Percentiles rank a stretch among this genome's conserved stretches.
Evolutionary conservation across 805 yeast species (phyloP).

Genomic region (Metschnikowia gelsemii): DNA sequence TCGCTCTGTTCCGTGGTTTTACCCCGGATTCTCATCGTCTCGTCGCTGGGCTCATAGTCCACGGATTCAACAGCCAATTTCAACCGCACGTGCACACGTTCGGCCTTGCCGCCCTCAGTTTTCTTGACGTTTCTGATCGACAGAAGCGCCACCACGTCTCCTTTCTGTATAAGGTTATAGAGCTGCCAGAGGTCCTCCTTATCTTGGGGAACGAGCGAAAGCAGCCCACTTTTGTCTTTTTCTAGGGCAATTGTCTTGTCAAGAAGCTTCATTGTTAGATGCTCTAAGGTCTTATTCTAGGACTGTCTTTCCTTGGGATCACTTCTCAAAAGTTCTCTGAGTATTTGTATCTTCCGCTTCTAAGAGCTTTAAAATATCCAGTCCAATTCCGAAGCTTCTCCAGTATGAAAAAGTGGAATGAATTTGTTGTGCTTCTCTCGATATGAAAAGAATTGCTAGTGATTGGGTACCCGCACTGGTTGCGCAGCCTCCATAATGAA

Average conservation of each 20-base stretch:
- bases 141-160: conserved; percentile 69
- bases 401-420: too few species aligned
- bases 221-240: conserved; percentile 61
- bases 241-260: conserved; percentile 23
- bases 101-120: conserved; percentile 44
- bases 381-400: too few species aligned
- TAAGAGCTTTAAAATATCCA: too few species aligned
- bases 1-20: conserved; percentile 64
- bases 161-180: conserved; percentile 74
- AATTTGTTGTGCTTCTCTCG: too few species aligned
- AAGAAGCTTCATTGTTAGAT: conserved; percentile 24
- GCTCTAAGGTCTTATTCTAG: neutral
- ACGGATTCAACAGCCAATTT: conserved; percentile 61
- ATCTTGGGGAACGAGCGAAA: conserved; percentile 77
- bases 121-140: conserved; percentile 65
- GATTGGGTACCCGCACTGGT: too few species aligned
- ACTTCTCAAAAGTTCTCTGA: too few species aligned
- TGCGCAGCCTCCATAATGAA: too few species aligned
- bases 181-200: conserved; percentile 88
- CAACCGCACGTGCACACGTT: conserved; percentile 47
- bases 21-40: conserved; percentile 77
- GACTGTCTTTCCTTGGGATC: neutral
- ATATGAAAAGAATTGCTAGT: too few species aligned
- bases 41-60: conserved; percentile 78
- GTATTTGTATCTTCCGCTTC: too few species aligned